Conservation (phyloP, 2,329 filamentous ascomycete genomes). For the Metarhizium humberi region DNA sequence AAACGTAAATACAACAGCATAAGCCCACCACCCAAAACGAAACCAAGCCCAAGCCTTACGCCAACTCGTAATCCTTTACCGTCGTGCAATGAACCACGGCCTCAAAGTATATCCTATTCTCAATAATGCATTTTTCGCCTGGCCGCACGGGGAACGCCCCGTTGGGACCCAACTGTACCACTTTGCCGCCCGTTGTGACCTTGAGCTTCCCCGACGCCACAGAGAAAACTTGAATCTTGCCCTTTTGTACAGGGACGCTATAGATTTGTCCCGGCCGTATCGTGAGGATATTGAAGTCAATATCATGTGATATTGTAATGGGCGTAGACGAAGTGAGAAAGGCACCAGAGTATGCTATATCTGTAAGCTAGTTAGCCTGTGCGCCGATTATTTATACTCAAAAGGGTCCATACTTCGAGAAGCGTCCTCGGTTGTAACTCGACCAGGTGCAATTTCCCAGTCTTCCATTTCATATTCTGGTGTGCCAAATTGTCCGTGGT, state of each 20-base stretch:
- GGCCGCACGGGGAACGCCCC: conserved; percentile 35
- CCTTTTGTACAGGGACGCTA: conserved; percentile 18
- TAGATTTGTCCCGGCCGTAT: conserved; percentile 29
- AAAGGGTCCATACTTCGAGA: conserved; percentile 24
- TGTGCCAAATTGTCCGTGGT: background rate
- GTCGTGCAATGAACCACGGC: conserved; percentile 32
- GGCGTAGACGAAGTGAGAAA: conserved; percentile 29
- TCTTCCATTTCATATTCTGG: conserved; percentile 6
- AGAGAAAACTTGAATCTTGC: conserved; percentile 28
- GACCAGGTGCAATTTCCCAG: conserved; percentile 33
- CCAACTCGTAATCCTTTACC: conserved; percentile 14
- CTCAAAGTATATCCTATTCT: conserved; percentile 36
- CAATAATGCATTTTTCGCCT: conserved; percentile 25
- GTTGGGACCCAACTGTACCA: conserved; percentile 31
- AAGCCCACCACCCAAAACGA: no score
- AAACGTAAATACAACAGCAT: no score
- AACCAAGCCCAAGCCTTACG: background rate
- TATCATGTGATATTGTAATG: conserved; percentile 25
- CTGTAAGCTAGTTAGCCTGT: conserved; percentile 14
- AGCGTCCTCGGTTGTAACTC: conserved; percentile 19
- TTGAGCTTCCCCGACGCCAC: conserved; percentile 31
- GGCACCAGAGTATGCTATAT: conserved; percentile 33
- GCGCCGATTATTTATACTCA: no score
- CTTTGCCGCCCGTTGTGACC: conserved; percentile 25
- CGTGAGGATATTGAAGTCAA: conserved; percentile 30